A percentile compares a stretch with the other conserved stretches of the same genome.
phyloP scores from a whole-genome alignment of 805 yeast genomes.

The Pichia californica region DNA sequence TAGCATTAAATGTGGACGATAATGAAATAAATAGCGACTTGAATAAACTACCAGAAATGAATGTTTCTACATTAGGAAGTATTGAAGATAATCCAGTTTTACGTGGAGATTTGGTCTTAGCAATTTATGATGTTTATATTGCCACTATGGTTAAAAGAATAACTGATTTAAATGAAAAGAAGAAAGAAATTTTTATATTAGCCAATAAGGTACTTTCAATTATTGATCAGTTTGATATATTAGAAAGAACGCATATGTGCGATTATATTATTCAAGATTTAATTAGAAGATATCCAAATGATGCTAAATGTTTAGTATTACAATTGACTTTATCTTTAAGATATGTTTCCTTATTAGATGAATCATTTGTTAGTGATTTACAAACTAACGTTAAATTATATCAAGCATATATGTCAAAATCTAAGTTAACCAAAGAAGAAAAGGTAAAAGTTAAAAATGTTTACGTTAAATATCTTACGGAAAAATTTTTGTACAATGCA shows the following conservation, averaged over 20 bases:
- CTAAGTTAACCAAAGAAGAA: constrained; percentile 23
- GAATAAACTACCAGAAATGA: constrained; percentile 73
- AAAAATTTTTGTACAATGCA: constrained; percentile 17
- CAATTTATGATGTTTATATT: constrained; percentile 64
- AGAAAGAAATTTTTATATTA: constrained; percentile 13
- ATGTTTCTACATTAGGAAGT: constrained; percentile 76
- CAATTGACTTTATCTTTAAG: constrained; percentile 69
- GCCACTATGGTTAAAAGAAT: constrained; percentile 35
- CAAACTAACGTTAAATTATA: constrained; percentile 69
- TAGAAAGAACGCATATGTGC: constrained; percentile 63
- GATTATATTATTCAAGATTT: constrained; percentile 57
- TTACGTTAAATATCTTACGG: constrained; percentile 29
- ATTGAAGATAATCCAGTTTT: constrained; percentile 79
- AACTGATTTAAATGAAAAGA: constrained; percentile 14
- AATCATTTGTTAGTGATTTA: constrained; percentile 48
- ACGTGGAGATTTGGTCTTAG: constrained; percentile 64
- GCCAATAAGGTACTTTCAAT: constrained; percentile 41
- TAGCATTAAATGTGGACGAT: constrained; percentile 16
- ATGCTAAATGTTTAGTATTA: constrained; percentile 34
- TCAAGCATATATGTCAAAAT: constrained; percentile 44
- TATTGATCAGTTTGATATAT: constrained; percentile 62
- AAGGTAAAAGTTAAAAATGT: constrained; percentile 27
- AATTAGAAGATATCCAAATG: constrained; percentile 34
- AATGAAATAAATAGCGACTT: constrained; percentile 56
- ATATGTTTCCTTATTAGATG: constrained; percentile 34